These are phyloP conservation scores for Cornus controversa DNA, from an alignment of 148 eudicot genomes.

Conservation along the genomic window DNA sequence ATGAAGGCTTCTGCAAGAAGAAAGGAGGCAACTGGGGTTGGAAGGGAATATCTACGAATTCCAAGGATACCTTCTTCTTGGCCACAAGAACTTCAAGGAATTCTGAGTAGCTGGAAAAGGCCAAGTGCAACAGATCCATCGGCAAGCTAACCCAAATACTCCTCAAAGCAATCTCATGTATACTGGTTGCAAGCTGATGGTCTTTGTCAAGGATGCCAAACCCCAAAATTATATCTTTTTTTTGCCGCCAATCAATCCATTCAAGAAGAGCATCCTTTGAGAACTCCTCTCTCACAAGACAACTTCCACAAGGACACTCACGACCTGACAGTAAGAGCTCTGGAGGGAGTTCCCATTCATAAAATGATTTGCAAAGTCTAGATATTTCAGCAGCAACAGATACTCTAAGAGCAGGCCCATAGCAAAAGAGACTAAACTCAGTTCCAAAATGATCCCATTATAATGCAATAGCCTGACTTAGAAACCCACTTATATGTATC, in stretches of 20 bases:
- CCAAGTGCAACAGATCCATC: slow-evolving; percentile 42
- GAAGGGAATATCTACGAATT: slow-evolving; percentile 50
- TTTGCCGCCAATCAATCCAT: slow-evolving; percentile 89
- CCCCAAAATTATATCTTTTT: slow-evolving; percentile 62
- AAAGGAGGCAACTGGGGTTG: slow-evolving; percentile 65
- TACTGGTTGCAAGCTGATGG: slow-evolving; percentile 42
- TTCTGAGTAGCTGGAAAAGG: slow-evolving; percentile 44
- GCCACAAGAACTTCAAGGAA: slow-evolving; percentile 25
- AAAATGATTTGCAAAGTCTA: slow-evolving; percentile 36
- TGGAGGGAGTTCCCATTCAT: slow-evolving; percentile 86
- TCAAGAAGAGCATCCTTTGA: slow-evolving; percentile 54
- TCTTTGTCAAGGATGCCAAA: slow-evolving; percentile 60
- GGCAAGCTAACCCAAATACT: slow-evolving; percentile 56
- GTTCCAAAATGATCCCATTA: slow-evolving; percentile 85
- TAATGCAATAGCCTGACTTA: slow-evolving; percentile 51
- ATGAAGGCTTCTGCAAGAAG: slow-evolving; percentile 43
- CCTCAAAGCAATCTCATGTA: slow-evolving; percentile 56
- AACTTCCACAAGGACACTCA: slow-evolving; percentile 64
- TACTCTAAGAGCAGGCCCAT: slow-evolving; percentile 42
- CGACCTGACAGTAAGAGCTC: slow-evolving; percentile 46
- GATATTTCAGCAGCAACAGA: slow-evolving; percentile 29
- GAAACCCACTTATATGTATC: slow-evolving; percentile 40
- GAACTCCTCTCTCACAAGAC: slow-evolving; percentile 60
- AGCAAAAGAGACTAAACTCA: slow-evolving; percentile 67
- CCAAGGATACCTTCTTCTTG: slow-evolving; percentile 35